These are phyloP conservation scores for Pseudocercospora macadamiae DNA, from an alignment of 2,329 filamentous ascomycete species.

Conservation along the genomic window DNA sequence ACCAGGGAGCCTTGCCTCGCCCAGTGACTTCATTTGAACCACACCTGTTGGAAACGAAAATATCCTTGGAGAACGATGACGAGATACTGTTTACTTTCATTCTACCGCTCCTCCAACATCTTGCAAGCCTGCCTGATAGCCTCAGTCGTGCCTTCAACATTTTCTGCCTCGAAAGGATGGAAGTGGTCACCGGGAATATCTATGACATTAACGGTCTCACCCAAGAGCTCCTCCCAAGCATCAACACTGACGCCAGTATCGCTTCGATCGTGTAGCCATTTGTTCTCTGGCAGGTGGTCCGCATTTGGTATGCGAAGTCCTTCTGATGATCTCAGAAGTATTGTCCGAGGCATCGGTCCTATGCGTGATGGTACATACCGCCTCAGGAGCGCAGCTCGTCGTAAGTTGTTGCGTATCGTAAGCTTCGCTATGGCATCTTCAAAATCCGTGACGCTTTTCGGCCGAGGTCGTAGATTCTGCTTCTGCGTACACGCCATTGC, in stretches of 20 bases:
- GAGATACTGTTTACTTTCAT: no score
- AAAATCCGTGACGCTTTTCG: conserved; percentile 6
- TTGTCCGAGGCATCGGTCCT: conserved; percentile 1
- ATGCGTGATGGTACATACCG: conserved; percentile 3
- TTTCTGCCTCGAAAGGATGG: conserved; percentile 12
- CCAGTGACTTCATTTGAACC: no score
- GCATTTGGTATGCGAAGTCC: conserved; percentile 3
- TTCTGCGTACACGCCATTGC: conserved; percentile 13
- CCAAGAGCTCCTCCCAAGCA: conserved; percentile 8
- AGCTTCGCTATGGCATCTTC: conserved; percentile 10
- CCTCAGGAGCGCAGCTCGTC: conserved; percentile 13
- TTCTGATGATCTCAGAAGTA: conserved; percentile 11
- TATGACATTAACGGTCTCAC: conserved; percentile 4
- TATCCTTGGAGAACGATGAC: no score
- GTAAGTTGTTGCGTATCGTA: conserved; percentile 15
- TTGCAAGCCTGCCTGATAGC: conserved; percentile 8
- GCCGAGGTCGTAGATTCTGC: neutral
- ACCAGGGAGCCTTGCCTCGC: no score
- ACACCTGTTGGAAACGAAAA: no score
- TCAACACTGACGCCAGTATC: conserved; percentile 4
- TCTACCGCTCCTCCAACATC: conserved; percentile 3
- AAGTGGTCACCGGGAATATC: conserved; percentile 19
- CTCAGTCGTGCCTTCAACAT: conserved; percentile 10
- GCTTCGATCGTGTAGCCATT: conserved; percentile 15
- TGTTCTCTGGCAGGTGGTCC: conserved; percentile 5